Conservation (phyloP, 805 yeast species). For the Zygotorulaspora chibaensis region DNA sequence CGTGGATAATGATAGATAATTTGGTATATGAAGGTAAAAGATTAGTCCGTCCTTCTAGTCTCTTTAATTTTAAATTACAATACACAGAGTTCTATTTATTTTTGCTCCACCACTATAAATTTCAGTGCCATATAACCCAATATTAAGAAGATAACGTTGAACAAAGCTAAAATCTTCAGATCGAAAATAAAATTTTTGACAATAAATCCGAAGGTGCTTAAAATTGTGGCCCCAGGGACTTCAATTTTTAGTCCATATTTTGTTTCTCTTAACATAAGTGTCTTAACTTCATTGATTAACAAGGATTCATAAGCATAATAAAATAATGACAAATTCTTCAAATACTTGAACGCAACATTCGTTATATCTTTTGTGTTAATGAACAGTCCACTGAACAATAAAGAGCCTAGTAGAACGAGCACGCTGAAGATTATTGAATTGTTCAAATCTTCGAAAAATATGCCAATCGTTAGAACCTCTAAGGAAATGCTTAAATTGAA, state of each 20-base stretch:
- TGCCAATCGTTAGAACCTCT: constrained; percentile 83
- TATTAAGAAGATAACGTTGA: constrained; percentile 54
- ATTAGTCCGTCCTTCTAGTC: no score
- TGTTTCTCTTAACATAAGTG: constrained; percentile 75
- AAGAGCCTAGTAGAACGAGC: constrained; percentile 72
- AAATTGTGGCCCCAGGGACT: constrained; percentile 95
- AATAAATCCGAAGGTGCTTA: constrained; percentile 91
- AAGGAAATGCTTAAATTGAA: constrained; percentile 85
- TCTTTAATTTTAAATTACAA: no score
- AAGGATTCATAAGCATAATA: constrained; percentile 95
- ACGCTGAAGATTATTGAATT: constrained; percentile 90
- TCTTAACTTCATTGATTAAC: constrained; percentile 87
- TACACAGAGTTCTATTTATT: constrained; percentile 35
- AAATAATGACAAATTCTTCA: constrained; percentile 83
- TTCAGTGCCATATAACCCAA: constrained; percentile 75
- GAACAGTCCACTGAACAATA: constrained; percentile 90
- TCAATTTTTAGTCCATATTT: constrained; percentile 92
- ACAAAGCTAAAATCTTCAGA: constrained; percentile 51
- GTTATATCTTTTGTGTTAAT: constrained; percentile 72
- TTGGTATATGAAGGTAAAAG: no score
- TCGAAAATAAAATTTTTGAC: constrained; percentile 73
- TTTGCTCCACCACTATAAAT: constrained; percentile 66
- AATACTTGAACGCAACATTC: constrained; percentile 54
- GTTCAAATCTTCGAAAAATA: constrained; percentile 80
- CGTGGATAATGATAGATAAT: no score